phyloP scores from a whole-genome alignment of 75 land plant genomes.

The Pinus albicaulis region DNA sequence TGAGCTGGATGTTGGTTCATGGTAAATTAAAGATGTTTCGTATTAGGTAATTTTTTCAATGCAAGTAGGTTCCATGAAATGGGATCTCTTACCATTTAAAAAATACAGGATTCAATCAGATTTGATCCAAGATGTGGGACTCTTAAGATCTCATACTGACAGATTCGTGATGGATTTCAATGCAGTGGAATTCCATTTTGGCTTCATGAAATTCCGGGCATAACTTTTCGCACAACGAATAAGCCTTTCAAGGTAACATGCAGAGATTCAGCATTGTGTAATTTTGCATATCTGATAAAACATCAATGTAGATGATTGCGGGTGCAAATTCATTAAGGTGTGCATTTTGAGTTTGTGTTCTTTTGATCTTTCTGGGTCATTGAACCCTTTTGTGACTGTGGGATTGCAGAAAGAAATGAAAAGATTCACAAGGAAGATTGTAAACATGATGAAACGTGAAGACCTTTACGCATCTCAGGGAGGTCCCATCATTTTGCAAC shows the following conservation, averaged over 20 bases:
- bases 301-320: too few species aligned
- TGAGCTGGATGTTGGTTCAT: too few species aligned
- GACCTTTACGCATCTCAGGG: slow-evolving; percentile 63
- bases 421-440: slow-evolving; percentile 65
- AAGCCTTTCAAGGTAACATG: slow-evolving; percentile 60
- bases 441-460: slow-evolving; percentile 63
- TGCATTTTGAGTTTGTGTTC: too few species aligned
- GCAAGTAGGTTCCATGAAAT: too few species aligned
- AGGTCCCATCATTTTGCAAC: slow-evolving; percentile 71
- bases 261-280: too few species aligned
- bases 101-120: too few species aligned
- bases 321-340: too few species aligned
- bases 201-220: slow-evolving; percentile 49
- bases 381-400: not conserved
- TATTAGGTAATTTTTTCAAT: not conserved
- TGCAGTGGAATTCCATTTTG: slow-evolving; percentile 85
- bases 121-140: too few species aligned
- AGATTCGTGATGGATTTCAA: not conserved
- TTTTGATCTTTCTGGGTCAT: not conserved
- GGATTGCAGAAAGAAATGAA: slow-evolving; percentile 54
- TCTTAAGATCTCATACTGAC: too few species aligned
- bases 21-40: too few species aligned
- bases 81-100: too few species aligned
- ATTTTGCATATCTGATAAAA: too few species aligned
- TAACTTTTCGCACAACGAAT: slow-evolving; percentile 64